phyloP scores from a whole-genome alignment of 2,329 filamentous ascomycete species.

The Phyllosticta paracitricarpa region DNA sequence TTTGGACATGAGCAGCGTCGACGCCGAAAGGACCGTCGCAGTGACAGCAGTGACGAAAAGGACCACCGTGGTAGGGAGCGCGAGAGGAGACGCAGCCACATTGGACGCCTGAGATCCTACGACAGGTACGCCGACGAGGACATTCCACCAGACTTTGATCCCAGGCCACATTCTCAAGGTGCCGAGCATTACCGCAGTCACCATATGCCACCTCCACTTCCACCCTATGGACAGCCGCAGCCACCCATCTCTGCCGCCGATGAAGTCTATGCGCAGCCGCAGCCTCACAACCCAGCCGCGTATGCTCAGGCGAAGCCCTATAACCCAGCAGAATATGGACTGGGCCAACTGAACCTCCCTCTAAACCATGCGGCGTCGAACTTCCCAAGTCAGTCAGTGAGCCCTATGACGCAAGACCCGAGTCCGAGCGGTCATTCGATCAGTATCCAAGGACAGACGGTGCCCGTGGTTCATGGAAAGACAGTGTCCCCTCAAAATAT shows the following conservation, averaged over 20 bases:
- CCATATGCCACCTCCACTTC: conserved; percentile 21
- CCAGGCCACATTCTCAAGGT: background rate
- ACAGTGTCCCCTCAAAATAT: background rate
- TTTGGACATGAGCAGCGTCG: background rate
- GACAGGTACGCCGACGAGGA: conserved; percentile 13
- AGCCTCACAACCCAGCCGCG: conserved; percentile 1
- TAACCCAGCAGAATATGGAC: conserved; percentile 21
- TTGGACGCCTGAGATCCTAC: background rate
- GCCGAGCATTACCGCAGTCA: background rate
- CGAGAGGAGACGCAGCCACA: conserved; percentile 1
- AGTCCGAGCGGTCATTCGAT: background rate
- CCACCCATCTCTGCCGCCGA: conserved; percentile 23
- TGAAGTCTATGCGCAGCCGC: conserved; percentile 15
- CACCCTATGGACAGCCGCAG: conserved; percentile 8
- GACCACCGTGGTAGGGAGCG: background rate
- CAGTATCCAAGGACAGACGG: background rate
- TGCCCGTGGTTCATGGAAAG: background rate
- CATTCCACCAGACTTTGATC: conserved; percentile 6
- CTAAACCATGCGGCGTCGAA: background rate
- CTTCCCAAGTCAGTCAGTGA: background rate
- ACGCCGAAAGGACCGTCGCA: conserved; percentile 1
- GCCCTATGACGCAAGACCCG: background rate
- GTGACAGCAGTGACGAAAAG: background rate
- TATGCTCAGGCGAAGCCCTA: conserved; percentile 16
- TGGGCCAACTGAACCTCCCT: background rate